These are phyloP conservation scores for Botrytis elliptica DNA, from an alignment of 2,329 filamentous ascomycete species.

Conservation along the genomic window DNA sequence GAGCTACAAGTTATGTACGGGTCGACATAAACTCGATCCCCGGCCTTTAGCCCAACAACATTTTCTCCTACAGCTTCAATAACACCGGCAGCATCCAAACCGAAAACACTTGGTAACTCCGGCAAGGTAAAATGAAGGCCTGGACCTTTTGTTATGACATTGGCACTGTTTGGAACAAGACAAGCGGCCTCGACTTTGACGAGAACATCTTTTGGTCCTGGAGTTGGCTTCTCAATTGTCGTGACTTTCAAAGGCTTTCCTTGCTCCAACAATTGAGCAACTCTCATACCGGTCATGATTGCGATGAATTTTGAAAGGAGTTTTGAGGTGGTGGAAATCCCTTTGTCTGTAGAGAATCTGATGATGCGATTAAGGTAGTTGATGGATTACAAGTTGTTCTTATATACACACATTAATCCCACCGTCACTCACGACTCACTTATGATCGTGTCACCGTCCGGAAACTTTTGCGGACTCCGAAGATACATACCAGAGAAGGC, in stretches of 20 bases:
- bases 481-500: not conserved
- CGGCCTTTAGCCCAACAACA: not conserved
- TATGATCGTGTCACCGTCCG: not conserved
- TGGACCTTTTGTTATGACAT: not conserved
- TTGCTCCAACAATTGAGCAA: not conserved
- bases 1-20: not conserved
- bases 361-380: not conserved
- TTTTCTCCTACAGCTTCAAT: constrained; percentile 2
- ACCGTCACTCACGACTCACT: not conserved
- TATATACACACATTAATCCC: not conserved
- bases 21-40: constrained; percentile 2
- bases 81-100: not conserved
- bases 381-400: not conserved
- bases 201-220: not conserved
- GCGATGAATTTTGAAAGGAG: not conserved
- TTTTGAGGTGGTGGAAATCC: not conserved
- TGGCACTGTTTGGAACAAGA: not conserved
- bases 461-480: not conserved
- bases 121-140: not conserved
- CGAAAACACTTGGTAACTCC: not conserved
- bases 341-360: not conserved
- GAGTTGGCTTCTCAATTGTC: not conserved
- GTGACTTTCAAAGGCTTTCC: not conserved
- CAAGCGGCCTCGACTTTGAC: not conserved
- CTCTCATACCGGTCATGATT: not conserved